Conservation (phyloP, 441 rosid genomes). For the Lepidium campestre region DNA sequence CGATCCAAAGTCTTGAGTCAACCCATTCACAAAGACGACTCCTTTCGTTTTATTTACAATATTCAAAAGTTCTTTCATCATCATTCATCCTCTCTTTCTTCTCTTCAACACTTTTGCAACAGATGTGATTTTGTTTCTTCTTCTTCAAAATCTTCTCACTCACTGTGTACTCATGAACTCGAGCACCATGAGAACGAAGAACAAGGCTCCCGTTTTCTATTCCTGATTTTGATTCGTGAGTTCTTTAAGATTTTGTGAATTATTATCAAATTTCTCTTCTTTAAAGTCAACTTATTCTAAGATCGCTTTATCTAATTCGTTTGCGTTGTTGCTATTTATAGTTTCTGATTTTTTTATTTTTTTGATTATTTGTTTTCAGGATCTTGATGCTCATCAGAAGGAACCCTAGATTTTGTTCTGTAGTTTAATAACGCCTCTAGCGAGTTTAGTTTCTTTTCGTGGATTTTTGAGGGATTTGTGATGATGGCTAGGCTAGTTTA, state of each 20-base stretch:
- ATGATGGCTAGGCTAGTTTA: conserved; percentile 19
- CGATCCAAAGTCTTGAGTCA: conserved; percentile 18
- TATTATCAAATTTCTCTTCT: neutral
- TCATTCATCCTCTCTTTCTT: neutral
- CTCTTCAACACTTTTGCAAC: neutral
- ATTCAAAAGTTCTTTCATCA: neutral
- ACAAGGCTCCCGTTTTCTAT: neutral
- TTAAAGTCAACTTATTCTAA: conserved; percentile 15
- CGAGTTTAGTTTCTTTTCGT: neutral
- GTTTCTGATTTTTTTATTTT: neutral
- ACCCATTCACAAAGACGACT: conserved; percentile 11
- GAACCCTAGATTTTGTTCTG: conserved; percentile 9
- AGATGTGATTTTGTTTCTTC: conserved; percentile 6
- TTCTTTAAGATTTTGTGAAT: neutral
- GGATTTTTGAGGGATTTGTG: conserved; percentile 13
- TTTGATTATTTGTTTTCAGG: conserved; percentile 29
- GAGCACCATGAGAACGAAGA: neutral
- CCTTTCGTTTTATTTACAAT: neutral
- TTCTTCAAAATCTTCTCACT: neutral
- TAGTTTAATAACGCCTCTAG: conserved; percentile 1
- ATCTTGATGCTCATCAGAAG: conserved; percentile 6
- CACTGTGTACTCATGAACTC: neutral
- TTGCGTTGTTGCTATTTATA: neutral
- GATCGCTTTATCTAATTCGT: neutral
- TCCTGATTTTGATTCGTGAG: conserved; percentile 1